A percentile compares a stretch with the other conserved stretches of the same genome.
phyloP scores from a whole-genome alignment of 495 filamentous ascomycete species.

The Ascodesmis nigricans region DNA sequence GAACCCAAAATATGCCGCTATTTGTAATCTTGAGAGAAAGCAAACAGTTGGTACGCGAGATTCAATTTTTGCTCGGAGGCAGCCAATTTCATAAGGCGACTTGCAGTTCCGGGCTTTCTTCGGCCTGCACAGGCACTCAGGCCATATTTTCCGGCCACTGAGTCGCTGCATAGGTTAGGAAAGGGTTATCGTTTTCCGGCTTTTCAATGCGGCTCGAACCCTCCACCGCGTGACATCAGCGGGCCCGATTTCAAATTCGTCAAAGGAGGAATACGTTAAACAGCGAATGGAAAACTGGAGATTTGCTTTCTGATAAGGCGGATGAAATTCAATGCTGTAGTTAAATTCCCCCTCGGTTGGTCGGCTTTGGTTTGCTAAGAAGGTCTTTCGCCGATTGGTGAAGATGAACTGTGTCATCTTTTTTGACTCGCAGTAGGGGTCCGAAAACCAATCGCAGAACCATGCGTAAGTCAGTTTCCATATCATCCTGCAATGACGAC shows the following conservation, averaged over 20 bases:
- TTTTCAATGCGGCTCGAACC: too few relatives aligned
- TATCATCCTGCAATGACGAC: background rate
- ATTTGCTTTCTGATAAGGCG: background rate
- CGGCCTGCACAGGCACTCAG: background rate
- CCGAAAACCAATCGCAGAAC: background rate
- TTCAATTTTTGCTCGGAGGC: background rate
- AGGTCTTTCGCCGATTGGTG: conserved; percentile 1
- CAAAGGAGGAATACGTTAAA: background rate
- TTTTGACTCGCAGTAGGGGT: background rate
- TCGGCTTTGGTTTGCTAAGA: background rate
- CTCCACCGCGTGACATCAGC: too few relatives aligned
- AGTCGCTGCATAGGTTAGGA: background rate
- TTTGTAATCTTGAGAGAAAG: background rate
- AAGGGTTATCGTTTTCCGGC: too few relatives aligned
- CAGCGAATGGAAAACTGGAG: background rate
- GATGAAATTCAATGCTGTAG: background rate
- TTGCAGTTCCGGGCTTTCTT: background rate
- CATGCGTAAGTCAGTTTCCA: background rate
- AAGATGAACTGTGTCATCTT: background rate
- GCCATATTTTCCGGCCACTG: background rate
- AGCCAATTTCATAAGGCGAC: background rate
- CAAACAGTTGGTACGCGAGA: background rate
- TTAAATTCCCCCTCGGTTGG: conserved; percentile 1
- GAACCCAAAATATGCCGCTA: background rate
- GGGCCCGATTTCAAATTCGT: too few relatives aligned